Evolutionary conservation across 192 early-diverging fungal genomes (phyloP), one percentile per base, ranked within the genome.

Genomic region (Endogone sp.): DNA sequence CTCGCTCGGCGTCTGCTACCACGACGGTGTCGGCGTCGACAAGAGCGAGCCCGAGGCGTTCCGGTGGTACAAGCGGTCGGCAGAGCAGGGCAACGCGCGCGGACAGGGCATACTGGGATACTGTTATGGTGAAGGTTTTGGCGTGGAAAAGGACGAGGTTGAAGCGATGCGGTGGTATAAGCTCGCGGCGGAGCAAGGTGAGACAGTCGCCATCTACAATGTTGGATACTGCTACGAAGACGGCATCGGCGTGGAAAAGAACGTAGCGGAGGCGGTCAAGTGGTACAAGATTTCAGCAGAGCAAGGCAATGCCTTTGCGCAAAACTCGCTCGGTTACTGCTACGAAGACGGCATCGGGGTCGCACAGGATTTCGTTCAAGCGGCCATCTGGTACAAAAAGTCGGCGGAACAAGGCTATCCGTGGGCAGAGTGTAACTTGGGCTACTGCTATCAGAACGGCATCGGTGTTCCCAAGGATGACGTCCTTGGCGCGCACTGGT

Each of bases 321-420:
- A 91, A 57, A 93, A 93, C 68, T 88, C 88, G 56, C 81, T 95
- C 13, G 93, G 92, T 21, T 90, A 90, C 68, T 81, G 92, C 37
- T 93, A 90, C 67, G 92, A 92, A 67, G 89, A 93, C 82, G 93
- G 92, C 6, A 78, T 89, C 24, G 93, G 91, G 1, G 64, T 83
- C 8, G 64, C 66, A 28, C 75, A 83, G 49, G 77, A 86, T 60
- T 70, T 80, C 44, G 68, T 81, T 62, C 70, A 83, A 11, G 80
- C 86, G 60, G 88, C 86, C 25, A 67, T 82, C 21, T 90, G 90
- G 79, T 85, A 82, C 44, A 71, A 69, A 26, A 70, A 75, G 28
- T 81, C 82, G 3, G 82, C 84, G 3, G 73, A 80, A 30, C 80
- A 83, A 60, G 85, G 81, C 0, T 83, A 85, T 57, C 80, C 82